phyloP scores from a whole-genome alignment of 2,329 filamentous ascomycete genomes.

The Fonsecaea nubica region DNA sequence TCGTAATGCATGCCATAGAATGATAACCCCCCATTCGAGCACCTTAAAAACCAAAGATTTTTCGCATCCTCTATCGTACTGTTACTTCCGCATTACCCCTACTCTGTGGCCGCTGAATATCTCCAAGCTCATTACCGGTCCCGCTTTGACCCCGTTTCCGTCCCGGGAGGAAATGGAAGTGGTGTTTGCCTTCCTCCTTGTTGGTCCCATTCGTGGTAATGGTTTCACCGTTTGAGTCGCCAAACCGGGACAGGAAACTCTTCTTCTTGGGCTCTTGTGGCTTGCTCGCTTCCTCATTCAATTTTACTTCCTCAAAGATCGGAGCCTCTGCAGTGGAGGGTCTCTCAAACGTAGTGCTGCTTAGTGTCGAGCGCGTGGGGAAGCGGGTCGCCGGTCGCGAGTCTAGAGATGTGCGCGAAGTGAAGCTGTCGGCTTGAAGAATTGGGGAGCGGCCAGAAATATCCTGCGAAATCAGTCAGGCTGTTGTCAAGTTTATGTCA shows the following conservation, averaged over 20 bases:
- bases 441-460: constrained; percentile 87
- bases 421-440: constrained; percentile 61
- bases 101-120: constrained; percentile 58
- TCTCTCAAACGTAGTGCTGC: constrained; percentile 63
- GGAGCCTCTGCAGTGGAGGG: constrained; percentile 58
- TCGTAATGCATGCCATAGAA: constrained; percentile 36
- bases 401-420: constrained; percentile 80
- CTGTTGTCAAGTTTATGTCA: constrained; percentile 10
- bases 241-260: constrained; percentile 81
- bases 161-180: constrained; percentile 70
- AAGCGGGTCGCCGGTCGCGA: constrained; percentile 68
- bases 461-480: constrained; percentile 64
- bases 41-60: neutral
- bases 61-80: constrained; percentile 29
- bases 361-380: constrained; percentile 66
- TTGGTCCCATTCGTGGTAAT: constrained; percentile 37
- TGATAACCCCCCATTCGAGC: constrained; percentile 16
- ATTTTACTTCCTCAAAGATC: constrained; percentile 85
- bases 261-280: constrained; percentile 69
- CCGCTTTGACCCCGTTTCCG: constrained; percentile 75
- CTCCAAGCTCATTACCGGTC: constrained; percentile 73
- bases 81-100: constrained; percentile 40
- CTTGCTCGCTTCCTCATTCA: constrained; percentile 74
- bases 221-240: constrained; percentile 59
- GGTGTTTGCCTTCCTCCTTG: constrained; percentile 50